Percentiles rank a stretch among this genome's conserved stretches.
These are phyloP conservation scores for Sclerotinia spermophila DNA, from an alignment of 2,329 filamentous ascomycete species.

Conservation along the genomic window DNA sequence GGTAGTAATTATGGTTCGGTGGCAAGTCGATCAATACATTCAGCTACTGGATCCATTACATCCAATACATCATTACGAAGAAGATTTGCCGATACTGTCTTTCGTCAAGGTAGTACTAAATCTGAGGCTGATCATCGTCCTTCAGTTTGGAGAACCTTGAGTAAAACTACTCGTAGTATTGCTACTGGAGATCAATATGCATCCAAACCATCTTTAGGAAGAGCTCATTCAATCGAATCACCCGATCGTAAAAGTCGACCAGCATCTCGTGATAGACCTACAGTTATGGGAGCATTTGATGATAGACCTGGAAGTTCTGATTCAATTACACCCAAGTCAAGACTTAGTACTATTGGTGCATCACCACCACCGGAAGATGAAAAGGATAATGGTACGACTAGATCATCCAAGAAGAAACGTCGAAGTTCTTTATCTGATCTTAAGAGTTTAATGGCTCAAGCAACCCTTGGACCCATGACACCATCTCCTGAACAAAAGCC, in stretches of 20 bases:
- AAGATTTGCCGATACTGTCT: slow-evolving; percentile 71
- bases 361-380: slow-evolving; percentile 43
- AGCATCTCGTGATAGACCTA: slow-evolving; percentile 56
- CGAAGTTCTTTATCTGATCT: slow-evolving; percentile 91
- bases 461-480: slow-evolving; percentile 48
- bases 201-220: slow-evolving; percentile 62
- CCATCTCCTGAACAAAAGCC: slow-evolving; percentile 22
- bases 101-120: slow-evolving; percentile 75
- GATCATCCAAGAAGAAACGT: slow-evolving; percentile 68
- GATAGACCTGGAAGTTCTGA: slow-evolving; percentile 52
- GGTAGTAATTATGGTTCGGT: slow-evolving; percentile 31
- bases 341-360: slow-evolving; percentile 35
- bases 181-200: slow-evolving; percentile 56
- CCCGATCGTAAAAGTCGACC: slow-evolving; percentile 48
- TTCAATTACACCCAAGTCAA: slow-evolving; percentile 44
- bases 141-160: slow-evolving; percentile 83
- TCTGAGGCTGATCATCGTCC: slow-evolving; percentile 65
- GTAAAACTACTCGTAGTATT: slow-evolving; percentile 67
- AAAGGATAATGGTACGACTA: slow-evolving; percentile 39
- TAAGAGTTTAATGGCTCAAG: slow-evolving; percentile 61
- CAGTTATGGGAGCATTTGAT: slow-evolving; percentile 60
- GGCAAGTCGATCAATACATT: slow-evolving; percentile 32
- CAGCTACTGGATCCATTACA: slow-evolving; percentile 64
- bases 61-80: slow-evolving; percentile 85
- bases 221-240: slow-evolving; percentile 75